These are phyloP conservation scores for Quercus gilva DNA, from an alignment of 306 rosid species.

Conservation along the genomic window DNA sequence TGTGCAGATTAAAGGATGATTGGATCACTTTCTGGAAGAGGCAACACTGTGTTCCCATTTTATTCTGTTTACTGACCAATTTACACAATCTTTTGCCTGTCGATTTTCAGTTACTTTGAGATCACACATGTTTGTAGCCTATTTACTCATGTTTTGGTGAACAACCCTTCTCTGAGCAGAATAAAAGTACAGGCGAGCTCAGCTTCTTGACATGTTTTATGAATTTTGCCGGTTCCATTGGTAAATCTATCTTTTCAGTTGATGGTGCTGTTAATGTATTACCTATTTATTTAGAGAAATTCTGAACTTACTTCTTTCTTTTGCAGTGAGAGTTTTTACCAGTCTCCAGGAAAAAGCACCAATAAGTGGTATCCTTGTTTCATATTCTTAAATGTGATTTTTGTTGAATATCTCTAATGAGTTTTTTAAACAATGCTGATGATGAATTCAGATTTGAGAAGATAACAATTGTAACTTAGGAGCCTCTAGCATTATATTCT, in stretches of 20 bases:
- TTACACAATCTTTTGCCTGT: neutral
- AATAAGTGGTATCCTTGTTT: slow-evolving; percentile 69
- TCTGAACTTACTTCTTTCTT: slow-evolving; percentile 16
- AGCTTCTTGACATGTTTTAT: slow-evolving; percentile 91
- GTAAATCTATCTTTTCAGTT: slow-evolving; percentile 44
- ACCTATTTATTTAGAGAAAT: neutral
- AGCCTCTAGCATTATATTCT: no score
- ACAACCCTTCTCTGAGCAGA: slow-evolving; percentile 50
- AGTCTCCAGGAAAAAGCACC: slow-evolving; percentile 92
- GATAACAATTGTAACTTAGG: neutral
- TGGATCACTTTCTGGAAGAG: neutral
- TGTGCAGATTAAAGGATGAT: slow-evolving; percentile 7
- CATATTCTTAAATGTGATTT: neutral
- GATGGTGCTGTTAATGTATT: slow-evolving; percentile 14
- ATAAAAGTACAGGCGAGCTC: slow-evolving; percentile 93
- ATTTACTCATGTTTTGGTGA: slow-evolving; percentile 21
- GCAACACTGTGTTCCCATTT: slow-evolving; percentile 16
- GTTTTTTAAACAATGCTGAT: neutral
- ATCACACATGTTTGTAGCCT: slow-evolving; percentile 18
- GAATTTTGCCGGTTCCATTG: slow-evolving; percentile 90
- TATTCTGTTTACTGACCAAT: neutral
- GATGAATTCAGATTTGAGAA: neutral
- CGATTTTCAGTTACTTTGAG: slow-evolving; percentile 10
- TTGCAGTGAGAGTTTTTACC: slow-evolving; percentile 91
- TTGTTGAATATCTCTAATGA: neutral